Conservation (phyloP, 495 filamentous ascomycete genomes). For the Penicillium turbatum region DNA sequence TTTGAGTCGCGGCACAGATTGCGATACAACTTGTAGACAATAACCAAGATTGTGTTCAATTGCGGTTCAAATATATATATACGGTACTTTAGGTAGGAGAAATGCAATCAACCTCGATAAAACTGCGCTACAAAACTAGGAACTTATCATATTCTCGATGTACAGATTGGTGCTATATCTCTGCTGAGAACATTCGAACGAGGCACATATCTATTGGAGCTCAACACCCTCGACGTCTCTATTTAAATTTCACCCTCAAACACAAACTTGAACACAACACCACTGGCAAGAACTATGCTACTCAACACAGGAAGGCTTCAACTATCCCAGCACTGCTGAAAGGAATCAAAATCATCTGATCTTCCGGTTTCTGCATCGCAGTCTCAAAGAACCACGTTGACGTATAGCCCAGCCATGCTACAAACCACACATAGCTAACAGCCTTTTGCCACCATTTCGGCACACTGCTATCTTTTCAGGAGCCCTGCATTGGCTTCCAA, state of each 20-base stretch:
- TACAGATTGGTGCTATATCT: no score
- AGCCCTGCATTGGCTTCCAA: conserved; percentile 6
- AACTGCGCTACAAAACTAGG: no score
- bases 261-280: neutral
- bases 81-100: no score
- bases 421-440: conserved; percentile 15
- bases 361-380: neutral
- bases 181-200: no score
- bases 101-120: no score
- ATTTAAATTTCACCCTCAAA: conserved; percentile 7
- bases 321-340: neutral
- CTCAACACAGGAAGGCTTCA: neutral
- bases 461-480: neutral
- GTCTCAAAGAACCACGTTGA: conserved; percentile 5
- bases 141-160: no score
- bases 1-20: no score
- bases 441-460: conserved; percentile 10
- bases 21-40: no score
- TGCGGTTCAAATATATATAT: no score
- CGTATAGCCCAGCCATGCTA: conserved; percentile 10
- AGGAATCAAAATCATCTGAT: neutral
- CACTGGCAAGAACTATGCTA: neutral
- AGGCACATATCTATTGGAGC: no score
- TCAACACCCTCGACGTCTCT: neutral
- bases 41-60: no score